phyloP scores from a whole-genome alignment of 2,329 filamentous ascomycete species.

The Amauroascus niger region DNA sequence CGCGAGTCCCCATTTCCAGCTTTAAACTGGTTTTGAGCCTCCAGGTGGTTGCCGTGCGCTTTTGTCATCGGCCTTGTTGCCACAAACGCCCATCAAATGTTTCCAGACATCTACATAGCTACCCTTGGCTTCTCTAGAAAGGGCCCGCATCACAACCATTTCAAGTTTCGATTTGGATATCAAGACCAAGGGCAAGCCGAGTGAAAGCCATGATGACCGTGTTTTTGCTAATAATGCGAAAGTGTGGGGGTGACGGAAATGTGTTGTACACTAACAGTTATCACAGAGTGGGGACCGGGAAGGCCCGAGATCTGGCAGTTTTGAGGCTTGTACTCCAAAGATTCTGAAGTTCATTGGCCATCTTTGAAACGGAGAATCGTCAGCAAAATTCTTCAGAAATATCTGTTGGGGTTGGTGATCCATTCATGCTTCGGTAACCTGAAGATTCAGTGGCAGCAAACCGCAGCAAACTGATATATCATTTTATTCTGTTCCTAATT shows the following conservation, averaged over 20 bases:
- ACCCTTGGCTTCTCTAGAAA: neutral
- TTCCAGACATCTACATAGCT: neutral
- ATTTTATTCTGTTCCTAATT: neutral
- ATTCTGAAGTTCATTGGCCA: neutral
- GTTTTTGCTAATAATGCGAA: neutral
- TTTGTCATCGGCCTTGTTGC: neutral
- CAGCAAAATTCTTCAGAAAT: slow-evolving; percentile 1
- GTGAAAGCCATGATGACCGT: neutral
- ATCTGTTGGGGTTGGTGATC: neutral
- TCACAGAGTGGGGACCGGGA: neutral
- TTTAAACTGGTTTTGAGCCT: neutral
- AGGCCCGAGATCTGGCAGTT: neutral
- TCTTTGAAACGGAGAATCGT: neutral
- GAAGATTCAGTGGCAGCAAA: neutral
- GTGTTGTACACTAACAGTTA: neutral
- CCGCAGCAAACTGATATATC: neutral
- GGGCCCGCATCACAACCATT: neutral
- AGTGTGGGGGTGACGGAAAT: neutral
- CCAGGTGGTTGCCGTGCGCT: slow-evolving; percentile 2
- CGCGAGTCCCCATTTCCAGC: neutral
- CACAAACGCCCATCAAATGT: neutral
- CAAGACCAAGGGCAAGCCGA: neutral
- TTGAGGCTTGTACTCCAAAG: neutral
- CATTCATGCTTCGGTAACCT: neutral
- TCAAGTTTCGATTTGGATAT: neutral